A percentile compares a stretch with the other conserved stretches of the same genome.
Conservation (phyloP, 805 yeast species). For the Myxozyma neotropica region DNA sequence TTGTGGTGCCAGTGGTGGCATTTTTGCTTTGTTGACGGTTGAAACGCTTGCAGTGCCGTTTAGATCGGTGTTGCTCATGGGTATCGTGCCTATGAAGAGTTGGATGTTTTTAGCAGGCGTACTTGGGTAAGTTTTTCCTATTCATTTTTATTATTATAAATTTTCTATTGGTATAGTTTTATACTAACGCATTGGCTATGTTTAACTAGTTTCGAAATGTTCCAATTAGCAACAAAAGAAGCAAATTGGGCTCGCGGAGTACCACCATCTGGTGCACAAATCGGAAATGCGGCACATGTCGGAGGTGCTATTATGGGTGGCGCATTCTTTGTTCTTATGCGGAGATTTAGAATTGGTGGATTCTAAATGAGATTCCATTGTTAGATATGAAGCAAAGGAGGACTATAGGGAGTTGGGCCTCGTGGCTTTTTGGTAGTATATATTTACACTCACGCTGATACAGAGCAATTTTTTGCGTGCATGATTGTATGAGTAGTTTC, state of each 20-base stretch:
- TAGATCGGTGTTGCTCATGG: constrained; percentile 11
- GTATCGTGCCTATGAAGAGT: constrained; percentile 25
- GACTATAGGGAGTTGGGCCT: too few species aligned
- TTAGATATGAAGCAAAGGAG: too few species aligned
- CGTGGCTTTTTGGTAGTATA: too few species aligned
- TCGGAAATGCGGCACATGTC: constrained; percentile 12
- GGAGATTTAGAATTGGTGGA: constrained; percentile 15
- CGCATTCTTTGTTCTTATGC: constrained; percentile 6
- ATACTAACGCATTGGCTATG: too few species aligned
- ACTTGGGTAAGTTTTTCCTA: constrained; percentile 6
- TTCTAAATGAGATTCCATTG: too few species aligned
- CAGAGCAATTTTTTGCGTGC: too few species aligned
- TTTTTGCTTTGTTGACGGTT: constrained; percentile 17
- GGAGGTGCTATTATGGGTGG: constrained; percentile 18
- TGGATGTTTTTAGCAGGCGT: constrained; percentile 22
- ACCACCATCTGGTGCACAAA: background rate
- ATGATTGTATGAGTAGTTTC: too few species aligned
- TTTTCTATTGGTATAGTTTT: too few species aligned
- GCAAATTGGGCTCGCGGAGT: constrained; percentile 3
- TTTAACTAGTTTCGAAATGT: too few species aligned
- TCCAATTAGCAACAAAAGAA: background rate
- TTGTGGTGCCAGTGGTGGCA: constrained; percentile 23
- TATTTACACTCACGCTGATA: too few species aligned
- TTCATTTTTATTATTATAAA: background rate
- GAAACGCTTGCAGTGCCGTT: constrained; percentile 18